Evolutionary conservation across 2,329 filamentous ascomycete species (phyloP), one percentile per base, ranked within the genome.

Genomic region (Aspergillus luchuensis): DNA sequence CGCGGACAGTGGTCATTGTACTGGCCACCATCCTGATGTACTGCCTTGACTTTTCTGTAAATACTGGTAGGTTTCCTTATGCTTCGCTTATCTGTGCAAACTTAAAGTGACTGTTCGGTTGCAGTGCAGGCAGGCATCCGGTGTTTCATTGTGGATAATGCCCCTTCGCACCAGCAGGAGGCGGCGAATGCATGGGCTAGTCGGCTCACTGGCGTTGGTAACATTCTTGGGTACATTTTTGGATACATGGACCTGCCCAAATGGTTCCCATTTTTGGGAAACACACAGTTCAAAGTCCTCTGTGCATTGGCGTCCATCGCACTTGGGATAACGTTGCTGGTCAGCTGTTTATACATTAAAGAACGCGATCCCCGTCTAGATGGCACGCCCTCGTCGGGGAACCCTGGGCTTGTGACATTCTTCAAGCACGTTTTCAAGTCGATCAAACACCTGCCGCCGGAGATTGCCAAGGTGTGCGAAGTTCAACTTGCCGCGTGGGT

Each of bases 171-270:
- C 71, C 94, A 98, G 74, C 94, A 98, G 79, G 93, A 97, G 76
- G 84, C 89, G 39, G 94, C 93, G 57, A 98, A 98, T 78, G 89
- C 94, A 43, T 97, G 96, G 93, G 92, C 94, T 19, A 93, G 91
- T 71, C 87, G 94, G 55, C 85, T 94, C 59, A 90, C 89, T 10
- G 94, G 94, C 23, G 80, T 96, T 49, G 95, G 94, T 33, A 97
- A 97, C 73, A 97, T 98, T 57, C 76, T 94, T 33, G 93, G 93
- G 39, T 98, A 95, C 73, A 82, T 96, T 21, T 92, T 91, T 57
- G 94, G 94, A 39, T 96, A 94, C 69, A 80, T 91, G 63, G 84
- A 97, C 68, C 82, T 98, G 4, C 90, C 91, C 0, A 83, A 83
- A 56, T 83, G 88, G 60, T 75, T 96, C 8, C 89, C 90, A 71